A percentile compares a stretch with the other conserved stretches of the same genome.
Conservation (phyloP, 2,329 filamentous ascomycete genomes). For the Botryotinia narcissicola region DNA sequence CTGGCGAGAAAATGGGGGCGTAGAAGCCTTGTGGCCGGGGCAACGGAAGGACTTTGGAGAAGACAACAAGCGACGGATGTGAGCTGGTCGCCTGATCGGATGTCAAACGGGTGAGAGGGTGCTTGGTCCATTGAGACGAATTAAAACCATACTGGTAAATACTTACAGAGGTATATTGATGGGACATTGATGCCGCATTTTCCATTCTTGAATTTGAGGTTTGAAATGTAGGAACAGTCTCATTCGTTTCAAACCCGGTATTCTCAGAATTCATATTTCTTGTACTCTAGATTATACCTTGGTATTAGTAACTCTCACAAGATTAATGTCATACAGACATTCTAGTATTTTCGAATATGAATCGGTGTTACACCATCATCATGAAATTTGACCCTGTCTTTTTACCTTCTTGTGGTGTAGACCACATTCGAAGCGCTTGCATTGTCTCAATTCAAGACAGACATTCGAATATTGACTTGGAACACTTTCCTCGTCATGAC, state of each 20-base stretch:
- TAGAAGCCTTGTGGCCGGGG: not conserved
- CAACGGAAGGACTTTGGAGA: not conserved
- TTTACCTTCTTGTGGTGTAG: not conserved
- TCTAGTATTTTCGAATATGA: not conserved
- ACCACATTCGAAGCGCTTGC: not conserved
- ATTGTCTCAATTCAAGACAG: not conserved
- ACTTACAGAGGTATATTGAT: not conserved
- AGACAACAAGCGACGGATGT: conserved; percentile 16
- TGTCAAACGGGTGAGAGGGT: not conserved
- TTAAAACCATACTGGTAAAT: not conserved
- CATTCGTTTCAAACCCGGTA: not conserved
- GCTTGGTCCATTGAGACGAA: not conserved
- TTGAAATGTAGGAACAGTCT: fast-evolving
- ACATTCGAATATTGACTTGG: not conserved
- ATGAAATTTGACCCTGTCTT: not conserved
- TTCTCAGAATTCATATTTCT: not conserved
- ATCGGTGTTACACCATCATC: not conserved
- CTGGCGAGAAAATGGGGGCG: conserved; percentile 13
- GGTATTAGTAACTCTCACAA: too few species aligned
- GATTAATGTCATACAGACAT: not conserved
- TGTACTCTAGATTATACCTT: not conserved
- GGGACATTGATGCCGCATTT: not conserved
- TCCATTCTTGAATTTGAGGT: not conserved
- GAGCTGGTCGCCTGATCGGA: conserved; percentile 19
- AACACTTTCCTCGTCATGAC: not conserved